A percentile compares a stretch with the other conserved stretches of the same genome.
phyloP scores from a whole-genome alignment of 306 rosid species.

The Gillenia trifoliata region DNA sequence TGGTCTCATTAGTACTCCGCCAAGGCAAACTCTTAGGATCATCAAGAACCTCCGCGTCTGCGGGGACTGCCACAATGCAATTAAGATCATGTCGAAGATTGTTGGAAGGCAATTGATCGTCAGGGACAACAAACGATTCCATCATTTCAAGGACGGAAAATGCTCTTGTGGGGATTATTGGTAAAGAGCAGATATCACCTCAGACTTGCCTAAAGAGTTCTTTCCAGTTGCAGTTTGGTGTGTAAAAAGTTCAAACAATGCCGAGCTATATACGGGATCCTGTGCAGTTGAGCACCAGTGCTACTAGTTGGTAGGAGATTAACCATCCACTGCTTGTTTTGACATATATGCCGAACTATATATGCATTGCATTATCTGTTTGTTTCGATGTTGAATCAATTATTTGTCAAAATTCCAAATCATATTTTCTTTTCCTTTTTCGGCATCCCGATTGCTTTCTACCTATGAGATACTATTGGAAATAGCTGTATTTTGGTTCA shows the following conservation, averaged over 20 bases:
- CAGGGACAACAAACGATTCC: constrained; percentile 80
- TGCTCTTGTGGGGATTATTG: constrained; percentile 95
- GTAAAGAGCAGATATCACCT: constrained; percentile 33
- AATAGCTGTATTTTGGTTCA: too few relatives aligned
- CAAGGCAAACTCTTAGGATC: constrained; percentile 77
- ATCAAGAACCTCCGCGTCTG: constrained; percentile 80
- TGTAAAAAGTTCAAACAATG: constrained; percentile 20
- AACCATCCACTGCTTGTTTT: constrained; percentile 24
- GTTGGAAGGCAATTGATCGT: constrained; percentile 76
- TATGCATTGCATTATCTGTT: constrained; percentile 19
- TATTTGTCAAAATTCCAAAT: constrained; percentile 6
- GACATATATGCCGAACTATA: constrained; percentile 10
- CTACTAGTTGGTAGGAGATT: constrained; percentile 15
- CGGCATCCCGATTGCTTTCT: background rate
- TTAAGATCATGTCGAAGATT: constrained; percentile 86
- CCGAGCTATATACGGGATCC: constrained; percentile 3
- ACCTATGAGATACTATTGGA: background rate
- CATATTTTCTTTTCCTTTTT: background rate
- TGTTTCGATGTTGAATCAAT: constrained; percentile 25
- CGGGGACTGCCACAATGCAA: constrained; percentile 90
- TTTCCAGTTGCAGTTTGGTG: constrained; percentile 6
- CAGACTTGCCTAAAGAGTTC: constrained; percentile 9
- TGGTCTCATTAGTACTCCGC: constrained; percentile 83
- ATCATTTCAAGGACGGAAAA: constrained; percentile 88
- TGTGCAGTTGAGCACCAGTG: constrained; percentile 18